Base-by-base conservation (phyloP, 2,329 filamentous ascomycete genomes). In the Colletotrichum trifolii region DNA sequence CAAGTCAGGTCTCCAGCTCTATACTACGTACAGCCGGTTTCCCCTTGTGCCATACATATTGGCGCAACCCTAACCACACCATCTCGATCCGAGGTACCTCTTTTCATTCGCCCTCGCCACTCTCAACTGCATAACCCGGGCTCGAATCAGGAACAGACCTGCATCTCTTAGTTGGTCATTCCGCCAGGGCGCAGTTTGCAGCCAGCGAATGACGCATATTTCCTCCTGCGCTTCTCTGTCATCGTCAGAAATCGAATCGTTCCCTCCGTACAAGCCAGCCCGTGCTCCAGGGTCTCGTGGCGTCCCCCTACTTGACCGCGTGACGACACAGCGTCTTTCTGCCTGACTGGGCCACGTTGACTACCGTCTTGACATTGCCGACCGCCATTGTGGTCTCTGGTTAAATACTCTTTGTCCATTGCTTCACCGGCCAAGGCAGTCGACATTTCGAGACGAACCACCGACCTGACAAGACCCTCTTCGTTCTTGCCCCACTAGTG, bases 301-400 rank as follows among this genome's bases (percentile, higher is more conserved):
- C 67, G 56, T 67, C 57, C 54, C 61, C 67, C 61, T 57, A 68
- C 67, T 67, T 68, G 67, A 67, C 64, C 67, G 60, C 64, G 55
- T 68, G 67, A 67, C 67, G 45, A 39, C 65, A 47, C 65, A 53
- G 36, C 43, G 35, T 54, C 38, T 61, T 55, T 42, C 47, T 60
- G 50, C 54, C 64, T 47, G 49, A 55, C 45, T 42, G 43, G 17
- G 43, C 54, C 52, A 57, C 53, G 15, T 43, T 17, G 15, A 25
- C 25, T 25, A 25, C 25, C 25, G 7, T 15, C 45, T 55, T 25
- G 17, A 33, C 52, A 53, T 49, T 53, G 11, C 45, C 35, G 39
- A 45, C 33, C 10, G 35, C 35, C 25, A 60, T 57, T 35, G 35
- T 8, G 50, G 34, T 36, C 45, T 48, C n/a, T 43, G 34, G 45